These are phyloP conservation scores for Adansonia madagascariensis DNA, from an alignment of 441 rosid species.

Conservation along the genomic window DNA sequence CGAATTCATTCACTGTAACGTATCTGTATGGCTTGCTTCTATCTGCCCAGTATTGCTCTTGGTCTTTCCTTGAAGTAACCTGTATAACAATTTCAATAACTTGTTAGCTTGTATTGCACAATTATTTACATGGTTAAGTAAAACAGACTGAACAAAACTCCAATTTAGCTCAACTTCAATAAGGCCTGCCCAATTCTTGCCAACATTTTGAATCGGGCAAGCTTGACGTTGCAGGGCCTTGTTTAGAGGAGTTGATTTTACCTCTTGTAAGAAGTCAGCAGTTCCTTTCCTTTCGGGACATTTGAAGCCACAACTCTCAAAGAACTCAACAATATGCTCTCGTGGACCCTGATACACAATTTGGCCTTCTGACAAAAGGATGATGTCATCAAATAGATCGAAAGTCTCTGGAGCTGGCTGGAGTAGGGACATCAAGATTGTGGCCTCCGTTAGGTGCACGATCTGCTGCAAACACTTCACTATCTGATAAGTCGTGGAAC, in stretches of 20 bases:
- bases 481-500: slow-evolving; percentile 85
- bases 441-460: slow-evolving; percentile 76
- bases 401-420: slow-evolving; percentile 97
- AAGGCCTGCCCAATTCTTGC: neutral
- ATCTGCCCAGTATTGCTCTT: slow-evolving; percentile 82
- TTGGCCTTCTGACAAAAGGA: slow-evolving; percentile 76
- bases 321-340: slow-evolving; percentile 66
- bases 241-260: slow-evolving; percentile 26
- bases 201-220: neutral
- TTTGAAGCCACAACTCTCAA: slow-evolving; percentile 71
- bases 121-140: neutral
- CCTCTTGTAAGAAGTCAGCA: slow-evolving; percentile 97
- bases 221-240: neutral
- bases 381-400: slow-evolving; percentile 79
- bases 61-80: slow-evolving; percentile 94
- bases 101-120: neutral
- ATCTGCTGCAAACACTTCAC: slow-evolving; percentile 90
- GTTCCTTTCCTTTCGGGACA: slow-evolving; percentile 92
- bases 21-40: slow-evolving; percentile 56
- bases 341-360: slow-evolving; percentile 88
- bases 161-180: neutral
- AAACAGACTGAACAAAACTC: neutral
- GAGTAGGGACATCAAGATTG: slow-evolving; percentile 77
- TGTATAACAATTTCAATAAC: slow-evolving; percentile 29
- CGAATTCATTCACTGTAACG: slow-evolving; percentile 69